phyloP scores from a whole-genome alignment of 2,329 filamentous ascomycete species.

The Ascochyta clinopodiicola region DNA sequence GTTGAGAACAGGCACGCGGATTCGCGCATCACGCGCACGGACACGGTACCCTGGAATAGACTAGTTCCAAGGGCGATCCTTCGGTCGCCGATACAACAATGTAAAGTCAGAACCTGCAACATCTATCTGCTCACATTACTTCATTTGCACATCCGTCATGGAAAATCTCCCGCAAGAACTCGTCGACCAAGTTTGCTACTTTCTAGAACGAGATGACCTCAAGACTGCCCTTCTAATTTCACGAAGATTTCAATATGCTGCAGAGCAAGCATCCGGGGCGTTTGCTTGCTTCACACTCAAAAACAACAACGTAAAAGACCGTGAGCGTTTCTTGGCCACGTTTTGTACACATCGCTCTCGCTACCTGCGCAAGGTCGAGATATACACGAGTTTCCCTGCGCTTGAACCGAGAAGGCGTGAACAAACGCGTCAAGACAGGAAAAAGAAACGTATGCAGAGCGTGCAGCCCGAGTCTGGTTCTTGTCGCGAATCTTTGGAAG shows the following conservation, averaged over 20 bases:
- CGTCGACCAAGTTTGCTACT: constrained; percentile 1
- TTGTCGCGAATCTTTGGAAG: not conserved
- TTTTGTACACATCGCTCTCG: not conserved
- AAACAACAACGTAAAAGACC: not conserved
- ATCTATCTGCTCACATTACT: not conserved
- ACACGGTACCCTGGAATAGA: too few relatives aligned
- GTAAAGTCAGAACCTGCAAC: too few relatives aligned
- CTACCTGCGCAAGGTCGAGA: not conserved
- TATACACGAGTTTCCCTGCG: constrained; percentile 5
- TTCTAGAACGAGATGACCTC: constrained; percentile 1
- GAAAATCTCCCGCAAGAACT: constrained; percentile 11
- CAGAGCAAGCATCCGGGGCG: constrained; percentile 5
- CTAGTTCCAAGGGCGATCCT: too few relatives aligned
- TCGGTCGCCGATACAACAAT: not conserved
- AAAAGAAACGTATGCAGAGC: not conserved
- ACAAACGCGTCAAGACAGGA: not conserved
- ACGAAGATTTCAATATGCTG: constrained; percentile 4
- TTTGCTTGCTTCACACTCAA: not conserved
- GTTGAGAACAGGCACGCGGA: not conserved
- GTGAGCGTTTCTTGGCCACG: not conserved
- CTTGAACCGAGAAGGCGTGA: not conserved
- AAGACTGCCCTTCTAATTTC: constrained; percentile 5
- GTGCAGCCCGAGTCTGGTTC: not conserved
- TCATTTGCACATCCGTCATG: not conserved
- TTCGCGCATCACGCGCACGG: too few relatives aligned